phyloP scores from a whole-genome alignment of 2,329 filamentous ascomycete genomes.

The Sphaerulina populicola region DNA sequence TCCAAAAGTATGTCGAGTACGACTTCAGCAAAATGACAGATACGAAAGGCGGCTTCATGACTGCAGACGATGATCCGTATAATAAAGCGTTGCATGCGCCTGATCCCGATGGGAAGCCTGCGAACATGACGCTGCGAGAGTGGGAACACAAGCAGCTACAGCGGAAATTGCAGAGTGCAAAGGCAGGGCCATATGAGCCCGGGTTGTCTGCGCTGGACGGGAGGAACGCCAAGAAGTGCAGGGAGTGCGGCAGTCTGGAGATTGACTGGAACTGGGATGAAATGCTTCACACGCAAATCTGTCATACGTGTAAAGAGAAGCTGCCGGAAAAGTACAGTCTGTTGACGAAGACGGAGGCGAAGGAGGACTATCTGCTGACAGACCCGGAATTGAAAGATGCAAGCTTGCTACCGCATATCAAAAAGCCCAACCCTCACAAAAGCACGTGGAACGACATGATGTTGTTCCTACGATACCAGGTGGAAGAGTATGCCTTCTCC shows the following conservation, averaged over 20 bases:
- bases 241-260: slow-evolving; percentile 74
- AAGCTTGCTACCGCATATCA: slow-evolving; percentile 77
- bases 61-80: slow-evolving; percentile 81
- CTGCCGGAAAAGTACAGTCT: slow-evolving; percentile 87
- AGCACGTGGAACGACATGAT: slow-evolving; percentile 98
- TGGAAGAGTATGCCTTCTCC: slow-evolving; percentile 84
- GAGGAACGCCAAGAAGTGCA: slow-evolving; percentile 58
- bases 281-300: slow-evolving; percentile 66
- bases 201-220: slow-evolving; percentile 65
- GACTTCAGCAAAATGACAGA: slow-evolving; percentile 98
- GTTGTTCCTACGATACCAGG: slow-evolving; percentile 85
- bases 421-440: slow-evolving; percentile 89
- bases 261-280: slow-evolving; percentile 96
- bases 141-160: slow-evolving; percentile 82
- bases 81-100: slow-evolving; percentile 64
- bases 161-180: slow-evolving; percentile 60
- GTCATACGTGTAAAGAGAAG: slow-evolving; percentile 78
- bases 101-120: slow-evolving; percentile 55
- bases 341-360: slow-evolving; percentile 91
- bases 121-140: slow-evolving; percentile 80
- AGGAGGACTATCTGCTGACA: slow-evolving; percentile 89
- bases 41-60: slow-evolving; percentile 91
- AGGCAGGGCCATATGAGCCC: slow-evolving; percentile 78
- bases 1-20: slow-evolving; percentile 92
- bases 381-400: slow-evolving; percentile 89